These are phyloP conservation scores for Leucocoprinus birnbaumii DNA, from an alignment of 768 basidiomycete species.

Conservation along the genomic window DNA sequence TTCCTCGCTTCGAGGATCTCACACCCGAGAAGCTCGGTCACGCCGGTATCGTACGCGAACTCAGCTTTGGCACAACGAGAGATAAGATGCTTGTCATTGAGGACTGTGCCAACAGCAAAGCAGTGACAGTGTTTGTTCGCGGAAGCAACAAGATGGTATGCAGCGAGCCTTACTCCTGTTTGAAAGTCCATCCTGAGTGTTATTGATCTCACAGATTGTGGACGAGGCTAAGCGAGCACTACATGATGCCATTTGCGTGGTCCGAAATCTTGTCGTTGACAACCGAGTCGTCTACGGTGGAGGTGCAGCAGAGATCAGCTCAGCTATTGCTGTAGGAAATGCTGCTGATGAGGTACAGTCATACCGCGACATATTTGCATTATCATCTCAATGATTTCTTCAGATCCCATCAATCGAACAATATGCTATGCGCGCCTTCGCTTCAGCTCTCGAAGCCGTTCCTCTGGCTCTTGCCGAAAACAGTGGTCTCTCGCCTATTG, in stretches of 20 bases:
- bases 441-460: conserved; percentile 91
- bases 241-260: conserved; percentile 96
- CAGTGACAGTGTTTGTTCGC: conserved; percentile 95
- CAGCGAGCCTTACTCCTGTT: background rate
- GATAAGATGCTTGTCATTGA: conserved; percentile 99
- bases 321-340: conserved; percentile 87
- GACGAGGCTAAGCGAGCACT: conserved; percentile 98
- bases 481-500: conserved; percentile 93
- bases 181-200: background rate
- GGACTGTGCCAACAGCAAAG: conserved; percentile 94
- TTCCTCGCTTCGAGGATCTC: conserved; percentile 97
- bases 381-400: background rate
- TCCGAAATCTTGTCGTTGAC: conserved; percentile 92
- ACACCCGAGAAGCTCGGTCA: conserved; percentile 87
- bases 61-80: conserved; percentile 95
- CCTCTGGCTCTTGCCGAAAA: conserved; percentile 98
- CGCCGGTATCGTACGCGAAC: conserved; percentile 91
- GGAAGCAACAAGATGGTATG: conserved; percentile 98
- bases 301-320: conserved; percentile 96
- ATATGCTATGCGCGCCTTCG: conserved; percentile 99
- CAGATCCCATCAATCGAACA: conserved; percentile 97
- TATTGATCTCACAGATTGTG: conserved; percentile 68
- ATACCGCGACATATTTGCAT: background rate
- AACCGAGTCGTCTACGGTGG: conserved; percentile 98
- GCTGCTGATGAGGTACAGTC: conserved; percentile 84